Evolutionary conservation across 345 rosid species (phyloP).

Genomic region (Cardiospermum halicacabum): DNA sequence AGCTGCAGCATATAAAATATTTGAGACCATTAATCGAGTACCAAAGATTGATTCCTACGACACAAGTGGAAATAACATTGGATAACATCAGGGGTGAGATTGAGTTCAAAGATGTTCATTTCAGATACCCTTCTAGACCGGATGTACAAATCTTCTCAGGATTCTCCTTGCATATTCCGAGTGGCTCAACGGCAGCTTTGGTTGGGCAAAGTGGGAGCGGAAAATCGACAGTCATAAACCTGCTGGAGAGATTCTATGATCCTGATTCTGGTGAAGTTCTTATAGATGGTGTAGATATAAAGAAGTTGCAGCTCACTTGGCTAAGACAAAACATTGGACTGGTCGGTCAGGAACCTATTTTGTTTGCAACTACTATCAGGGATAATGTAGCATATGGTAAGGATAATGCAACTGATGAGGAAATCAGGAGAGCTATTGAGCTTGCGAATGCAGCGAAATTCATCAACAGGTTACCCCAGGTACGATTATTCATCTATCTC

Average conservation of each 20-base stretch:
- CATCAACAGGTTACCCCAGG: slow-evolving; percentile 59
- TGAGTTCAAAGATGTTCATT: slow-evolving; percentile 54
- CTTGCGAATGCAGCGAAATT: slow-evolving; percentile 66
- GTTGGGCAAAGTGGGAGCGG: slow-evolving; percentile 83
- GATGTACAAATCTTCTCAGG: slow-evolving; percentile 60
- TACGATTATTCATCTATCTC: slow-evolving; percentile 11
- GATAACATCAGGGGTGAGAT: slow-evolving; percentile 53
- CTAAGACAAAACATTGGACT: slow-evolving; percentile 56
- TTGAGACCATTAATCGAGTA: slow-evolving; percentile 50
- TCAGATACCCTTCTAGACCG: slow-evolving; percentile 70
- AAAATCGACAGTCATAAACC: slow-evolving; percentile 65
- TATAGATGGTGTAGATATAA: slow-evolving; percentile 50
- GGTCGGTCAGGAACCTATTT: slow-evolving; percentile 63
- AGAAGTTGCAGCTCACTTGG: slow-evolving; percentile 49
- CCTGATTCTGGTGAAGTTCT: slow-evolving; percentile 65
- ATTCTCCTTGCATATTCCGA: slow-evolving; percentile 44
- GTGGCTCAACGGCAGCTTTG: slow-evolving; percentile 56
- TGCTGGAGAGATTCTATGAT: slow-evolving; percentile 67
- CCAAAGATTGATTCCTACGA: slow-evolving; percentile 54
- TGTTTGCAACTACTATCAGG: slow-evolving; percentile 48
- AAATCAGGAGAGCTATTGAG: slow-evolving; percentile 48
- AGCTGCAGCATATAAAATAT: slow-evolving; percentile 76
- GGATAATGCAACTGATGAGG: slow-evolving; percentile 47
- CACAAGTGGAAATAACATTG: slow-evolving; percentile 34
- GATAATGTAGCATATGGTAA: slow-evolving; percentile 70